Evolutionary conservation across 2,329 filamentous ascomycete species (phyloP).

Genomic region (Moelleriella libera): DNA sequence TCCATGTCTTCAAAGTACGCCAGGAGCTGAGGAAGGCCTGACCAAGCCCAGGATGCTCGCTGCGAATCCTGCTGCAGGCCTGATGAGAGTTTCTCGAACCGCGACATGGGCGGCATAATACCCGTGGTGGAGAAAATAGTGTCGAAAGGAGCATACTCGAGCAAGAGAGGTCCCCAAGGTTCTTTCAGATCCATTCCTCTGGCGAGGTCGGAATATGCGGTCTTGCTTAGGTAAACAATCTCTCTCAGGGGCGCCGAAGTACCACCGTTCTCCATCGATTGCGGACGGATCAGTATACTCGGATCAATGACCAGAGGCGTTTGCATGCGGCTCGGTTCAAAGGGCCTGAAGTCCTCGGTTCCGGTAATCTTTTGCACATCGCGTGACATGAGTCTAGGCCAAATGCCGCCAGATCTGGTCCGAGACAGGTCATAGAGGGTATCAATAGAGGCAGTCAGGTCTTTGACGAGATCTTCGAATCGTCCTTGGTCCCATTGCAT

Average conservation of each 20-base stretch:
- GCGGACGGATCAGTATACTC: conserved; percentile 32
- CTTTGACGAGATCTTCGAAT: conserved; percentile 61
- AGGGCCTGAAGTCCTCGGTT: conserved; percentile 32
- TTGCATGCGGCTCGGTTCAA: conserved; percentile 46
- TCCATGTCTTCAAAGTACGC: conserved; percentile 65
- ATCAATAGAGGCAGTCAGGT: conserved; percentile 66
- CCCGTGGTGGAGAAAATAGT: conserved; percentile 47
- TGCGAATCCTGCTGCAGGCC: conserved; percentile 41
- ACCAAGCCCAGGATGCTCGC: conserved; percentile 40
- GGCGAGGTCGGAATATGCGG: conserved; percentile 34
- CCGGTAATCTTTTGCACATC: conserved; percentile 18
- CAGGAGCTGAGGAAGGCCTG: conserved; percentile 44
- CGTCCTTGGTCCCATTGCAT: conserved; percentile 56
- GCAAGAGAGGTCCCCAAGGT: conserved; percentile 42
- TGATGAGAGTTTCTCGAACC: conserved; percentile 48
- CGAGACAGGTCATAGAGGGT: conserved; percentile 64
- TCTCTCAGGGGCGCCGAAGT: conserved; percentile 22
- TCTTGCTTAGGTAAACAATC: conserved; percentile 34
- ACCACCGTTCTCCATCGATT: conserved; percentile 22
- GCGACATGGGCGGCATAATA: conserved; percentile 49
- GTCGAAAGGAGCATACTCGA: conserved; percentile 58
- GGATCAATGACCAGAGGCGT: conserved; percentile 48
- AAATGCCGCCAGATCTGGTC: conserved; percentile 37
- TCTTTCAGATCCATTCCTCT: conserved; percentile 25
- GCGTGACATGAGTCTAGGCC: conserved; percentile 16